phyloP scores from a whole-genome alignment of 768 basidiomycete species.

The Tulasnella calospora region DNA sequence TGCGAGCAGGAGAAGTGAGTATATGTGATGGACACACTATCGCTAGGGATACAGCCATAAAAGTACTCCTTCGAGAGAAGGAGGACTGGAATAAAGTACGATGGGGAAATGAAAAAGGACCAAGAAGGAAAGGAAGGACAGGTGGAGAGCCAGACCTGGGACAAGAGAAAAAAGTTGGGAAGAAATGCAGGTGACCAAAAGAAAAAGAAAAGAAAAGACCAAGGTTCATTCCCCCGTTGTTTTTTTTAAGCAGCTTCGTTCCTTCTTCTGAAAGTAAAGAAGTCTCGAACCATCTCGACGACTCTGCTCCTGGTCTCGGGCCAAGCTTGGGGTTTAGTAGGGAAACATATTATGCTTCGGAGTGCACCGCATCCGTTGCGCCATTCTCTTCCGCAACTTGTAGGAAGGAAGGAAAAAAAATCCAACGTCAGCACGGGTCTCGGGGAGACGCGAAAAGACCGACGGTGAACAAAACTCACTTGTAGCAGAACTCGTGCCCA shows the following conservation, averaged over 20 bases:
- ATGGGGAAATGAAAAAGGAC: neutral
- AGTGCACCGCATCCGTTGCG: neutral
- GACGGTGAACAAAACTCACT: neutral
- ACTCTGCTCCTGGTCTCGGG: neutral
- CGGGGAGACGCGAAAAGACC: neutral
- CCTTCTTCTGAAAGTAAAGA: neutral
- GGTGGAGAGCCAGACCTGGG: neutral
- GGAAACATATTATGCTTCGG: neutral
- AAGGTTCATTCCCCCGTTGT: too few species aligned
- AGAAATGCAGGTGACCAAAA: too few species aligned
- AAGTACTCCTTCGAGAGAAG: neutral
- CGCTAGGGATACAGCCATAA: neutral
- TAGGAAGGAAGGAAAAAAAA: neutral
- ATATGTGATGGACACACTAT: neutral
- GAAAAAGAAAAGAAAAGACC: too few species aligned
- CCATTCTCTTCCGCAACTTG: neutral
- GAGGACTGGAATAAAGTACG: neutral
- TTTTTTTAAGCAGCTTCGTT: neutral
- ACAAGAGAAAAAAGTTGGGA: too few species aligned
- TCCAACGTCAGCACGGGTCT: neutral
- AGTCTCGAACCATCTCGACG: neutral
- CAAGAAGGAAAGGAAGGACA: too few species aligned
- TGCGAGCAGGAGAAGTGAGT: neutral
- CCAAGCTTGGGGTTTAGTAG: neutral
- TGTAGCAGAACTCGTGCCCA: constrained; percentile 20